Evolutionary conservation across 2,329 filamentous ascomycete genomes (phyloP), one percentile per base, ranked within the genome.

Genomic region (Raffaelea albimanens): DNA sequence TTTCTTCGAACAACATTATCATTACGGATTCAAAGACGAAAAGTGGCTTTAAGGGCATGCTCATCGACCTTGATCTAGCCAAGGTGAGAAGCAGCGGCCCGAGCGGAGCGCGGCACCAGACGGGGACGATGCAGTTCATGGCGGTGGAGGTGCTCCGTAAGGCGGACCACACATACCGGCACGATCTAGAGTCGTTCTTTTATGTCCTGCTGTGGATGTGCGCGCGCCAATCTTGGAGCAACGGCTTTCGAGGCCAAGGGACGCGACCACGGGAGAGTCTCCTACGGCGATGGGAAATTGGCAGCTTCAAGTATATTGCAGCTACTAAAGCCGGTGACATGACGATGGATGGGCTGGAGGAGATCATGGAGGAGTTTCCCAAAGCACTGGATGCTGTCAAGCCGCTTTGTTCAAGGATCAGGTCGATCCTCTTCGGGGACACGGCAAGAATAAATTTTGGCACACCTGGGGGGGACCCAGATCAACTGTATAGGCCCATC

Each of bases 1-100:
- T 69, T n/a, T 68, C 61, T 0, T 52, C 59, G 2, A 58, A 60
- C 18, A 68, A 66, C 43, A 63, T 69, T 18, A 66, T 68, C 23
- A 63, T 69, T 14, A 55, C 58, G 3, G 43, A 55, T 4, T 34
- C 33, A 4, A 2, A 48, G n/a, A 40, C 44, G 18, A 40, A 51
- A 31, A 50, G 48, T 40, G 57, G 53, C 21, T 53, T 55, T 11
- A 57, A 53, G 4, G 65, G 65, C 7, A 59, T 60, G 49, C 53
- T 65, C 13, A 65, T 65, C 53, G 58, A 66, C 49, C 54, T 65
- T 7, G 59, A 65, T 47, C 54, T 63, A 25, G 58, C 55, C 14
- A 61, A 61, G 52, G 56, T 56, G 36, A 23, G 58, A 16, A 56
- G 54, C 43, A 49, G 49, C 16, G 49, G 55, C 1, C 54, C 46